A percentile compares a stretch with the other conserved stretches of the same genome.
Conservation (phyloP, 495 filamentous ascomycete species). For the Xanthoparmelia taractica region DNA sequence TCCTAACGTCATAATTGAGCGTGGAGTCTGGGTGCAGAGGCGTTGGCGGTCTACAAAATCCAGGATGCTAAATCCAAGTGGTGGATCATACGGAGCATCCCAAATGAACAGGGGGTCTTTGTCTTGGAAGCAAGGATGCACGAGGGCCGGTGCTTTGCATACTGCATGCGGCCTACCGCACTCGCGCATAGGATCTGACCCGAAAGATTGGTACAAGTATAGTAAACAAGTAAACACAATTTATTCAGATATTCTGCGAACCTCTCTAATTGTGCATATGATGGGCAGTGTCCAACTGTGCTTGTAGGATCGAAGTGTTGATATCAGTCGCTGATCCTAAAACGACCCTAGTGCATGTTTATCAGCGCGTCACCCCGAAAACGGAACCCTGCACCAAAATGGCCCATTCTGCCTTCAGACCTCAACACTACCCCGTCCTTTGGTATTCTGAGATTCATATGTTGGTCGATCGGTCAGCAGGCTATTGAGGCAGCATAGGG, state of each 20-base stretch:
- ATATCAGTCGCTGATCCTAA: neutral
- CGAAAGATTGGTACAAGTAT: neutral
- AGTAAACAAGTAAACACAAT: neutral
- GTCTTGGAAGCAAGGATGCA: neutral
- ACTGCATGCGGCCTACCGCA: slow-evolving; percentile 1
- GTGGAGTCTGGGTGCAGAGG: slow-evolving; percentile 12
- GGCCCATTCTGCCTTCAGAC: neutral
- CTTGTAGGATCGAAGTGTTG: neutral
- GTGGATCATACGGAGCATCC: neutral
- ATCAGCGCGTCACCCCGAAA: slow-evolving; percentile 15
- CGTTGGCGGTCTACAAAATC: neutral
- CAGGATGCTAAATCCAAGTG: neutral
- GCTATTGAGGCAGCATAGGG: neutral
- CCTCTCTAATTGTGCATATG: neutral
- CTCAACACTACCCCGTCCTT: neutral
- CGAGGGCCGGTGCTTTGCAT: neutral
- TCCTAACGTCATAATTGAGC: neutral
- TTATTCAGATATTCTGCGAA: neutral
- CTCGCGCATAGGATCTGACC: neutral
- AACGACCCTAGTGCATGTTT: slow-evolving; percentile 1
- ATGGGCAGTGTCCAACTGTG: neutral
- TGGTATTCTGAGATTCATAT: neutral
- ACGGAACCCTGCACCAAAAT: neutral
- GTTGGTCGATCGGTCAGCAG: neutral
- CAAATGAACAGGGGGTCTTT: neutral